Evolutionary conservation across 2,329 filamentous ascomycete species (phyloP), one percentile per base, ranked within the genome.

Genomic region (Aspergillus arachidicola): DNA sequence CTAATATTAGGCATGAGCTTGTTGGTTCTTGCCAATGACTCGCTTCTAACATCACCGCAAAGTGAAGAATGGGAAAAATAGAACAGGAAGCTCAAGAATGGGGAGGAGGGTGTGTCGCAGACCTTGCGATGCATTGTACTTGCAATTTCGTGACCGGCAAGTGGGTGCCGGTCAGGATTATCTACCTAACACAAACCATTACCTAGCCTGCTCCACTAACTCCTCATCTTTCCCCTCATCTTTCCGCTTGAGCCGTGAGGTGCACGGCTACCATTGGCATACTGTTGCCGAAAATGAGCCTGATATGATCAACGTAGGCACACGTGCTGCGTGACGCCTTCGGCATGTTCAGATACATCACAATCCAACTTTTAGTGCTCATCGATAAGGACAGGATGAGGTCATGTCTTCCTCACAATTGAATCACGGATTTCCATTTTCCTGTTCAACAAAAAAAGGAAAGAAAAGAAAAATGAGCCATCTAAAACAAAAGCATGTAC

Each of bases 1-100:
- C 51, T 55, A 55, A 55, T 55, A 55, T 55, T 55, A 55, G 51
- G 36, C 32, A 36, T 38, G 51, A 55, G 51, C 51, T 55, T 55
- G 32, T 36, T 55, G 51, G n/a, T 5, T 26, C n/a, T 38, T 21
- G 7, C 5, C 12, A 36, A 36, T 54, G 6, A 21, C 51, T 36
- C 28, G 30, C 32, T 19, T 23, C 28, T 2, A 38, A 11, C 16
- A 7, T 55, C 51, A 16, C 28, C 48, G 16, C 23, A 11, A 50
- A 30, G 26, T 28, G 12, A 54, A 36, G 32, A 14, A 6, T 12
- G 4, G 14, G 7, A 28, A 30, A 23, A 23, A 28, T 2, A 36
- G 21, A 55, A 38, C 16, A 32, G 16, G 7, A 51, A 4, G 9
- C 38, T 19, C 38, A 41, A 41, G 38, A n/a, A 41, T 41, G 16